Percentiles rank a stretch among this genome's conserved stretches.
Conservation (phyloP, 306 rosid genomes). For the Gleditsia sinensis region DNA sequence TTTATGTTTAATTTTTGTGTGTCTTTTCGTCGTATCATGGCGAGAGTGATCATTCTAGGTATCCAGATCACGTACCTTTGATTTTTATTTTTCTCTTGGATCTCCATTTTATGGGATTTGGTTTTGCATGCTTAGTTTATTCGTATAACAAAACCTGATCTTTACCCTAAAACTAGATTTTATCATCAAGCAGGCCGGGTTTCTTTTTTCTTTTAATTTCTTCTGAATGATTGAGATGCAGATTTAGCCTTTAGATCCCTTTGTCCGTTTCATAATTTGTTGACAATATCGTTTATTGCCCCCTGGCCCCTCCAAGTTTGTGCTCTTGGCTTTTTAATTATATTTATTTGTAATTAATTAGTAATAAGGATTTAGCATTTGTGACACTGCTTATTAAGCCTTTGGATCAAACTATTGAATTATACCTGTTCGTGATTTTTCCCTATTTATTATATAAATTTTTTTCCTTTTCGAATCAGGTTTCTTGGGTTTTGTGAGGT, state of each 20-base stretch:
- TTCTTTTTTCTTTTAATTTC: background rate
- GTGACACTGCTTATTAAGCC: background rate
- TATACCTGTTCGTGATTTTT: background rate
- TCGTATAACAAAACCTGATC: constrained; percentile 16
- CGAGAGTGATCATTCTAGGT: constrained; percentile 25
- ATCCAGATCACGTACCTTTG: background rate
- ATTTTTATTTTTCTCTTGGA: background rate
- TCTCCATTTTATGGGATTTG: background rate
- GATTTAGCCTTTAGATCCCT: constrained; percentile 13
- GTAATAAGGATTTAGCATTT: constrained; percentile 12
- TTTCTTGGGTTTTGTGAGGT: constrained; percentile 39
- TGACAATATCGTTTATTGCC: background rate
- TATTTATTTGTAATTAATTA: background rate
- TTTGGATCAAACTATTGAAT: constrained; percentile 12
- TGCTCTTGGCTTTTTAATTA: background rate
- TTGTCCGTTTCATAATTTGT: background rate
- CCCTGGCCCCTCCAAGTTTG: background rate
- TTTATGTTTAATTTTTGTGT: background rate
- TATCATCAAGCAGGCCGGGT: background rate
- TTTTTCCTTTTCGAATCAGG: constrained; percentile 37
- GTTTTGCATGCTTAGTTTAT: constrained; percentile 31
- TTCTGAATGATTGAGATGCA: constrained; percentile 29
- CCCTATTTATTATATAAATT: background rate
- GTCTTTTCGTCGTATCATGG: constrained; percentile 27
- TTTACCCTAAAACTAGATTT: background rate